A percentile compares a stretch with the other conserved stretches of the same genome.
These are phyloP conservation scores for Naganishia vishniacii DNA, from an alignment of 768 basidiomycete species.

Conservation along the genomic window DNA sequence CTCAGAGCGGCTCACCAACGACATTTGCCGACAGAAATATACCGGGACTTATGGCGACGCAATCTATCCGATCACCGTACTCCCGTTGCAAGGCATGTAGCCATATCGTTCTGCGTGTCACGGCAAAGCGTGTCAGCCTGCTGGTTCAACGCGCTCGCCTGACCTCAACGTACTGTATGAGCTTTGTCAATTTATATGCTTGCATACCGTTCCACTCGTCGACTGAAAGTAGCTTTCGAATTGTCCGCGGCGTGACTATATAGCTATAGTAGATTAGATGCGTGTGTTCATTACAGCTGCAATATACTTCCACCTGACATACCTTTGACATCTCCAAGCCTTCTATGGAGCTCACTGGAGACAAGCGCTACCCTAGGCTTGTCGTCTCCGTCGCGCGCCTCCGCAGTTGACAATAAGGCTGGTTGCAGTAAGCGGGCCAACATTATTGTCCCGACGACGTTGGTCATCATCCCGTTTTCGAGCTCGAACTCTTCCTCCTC, in stretches of 20 bases:
- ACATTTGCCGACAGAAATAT: not conserved
- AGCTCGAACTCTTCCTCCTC: not conserved
- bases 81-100: not conserved
- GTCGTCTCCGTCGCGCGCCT: not conserved
- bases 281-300: too few relatives aligned
- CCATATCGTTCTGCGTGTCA: constrained; percentile 5
- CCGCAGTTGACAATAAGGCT: not conserved
- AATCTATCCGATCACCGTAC: not conserved
- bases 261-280: too few relatives aligned
- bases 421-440: constrained; percentile 6
- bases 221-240: not conserved
- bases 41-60: constrained; percentile 22
- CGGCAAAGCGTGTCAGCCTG: not conserved
- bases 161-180: constrained; percentile 19
- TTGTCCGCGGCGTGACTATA: constrained; percentile 1
- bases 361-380: constrained; percentile 16
- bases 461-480: constrained; percentile 25
- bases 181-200: constrained; percentile 23
- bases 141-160: too few relatives aligned
- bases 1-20: not conserved
- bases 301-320: not conserved
- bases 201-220: constrained; percentile 23
- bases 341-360: constrained; percentile 25
- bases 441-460: constrained; percentile 20
- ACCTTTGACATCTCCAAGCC: constrained; percentile 1